These are phyloP conservation scores for Lactarius indigo DNA, from an alignment of 768 basidiomycete genomes.

Conservation along the genomic window DNA sequence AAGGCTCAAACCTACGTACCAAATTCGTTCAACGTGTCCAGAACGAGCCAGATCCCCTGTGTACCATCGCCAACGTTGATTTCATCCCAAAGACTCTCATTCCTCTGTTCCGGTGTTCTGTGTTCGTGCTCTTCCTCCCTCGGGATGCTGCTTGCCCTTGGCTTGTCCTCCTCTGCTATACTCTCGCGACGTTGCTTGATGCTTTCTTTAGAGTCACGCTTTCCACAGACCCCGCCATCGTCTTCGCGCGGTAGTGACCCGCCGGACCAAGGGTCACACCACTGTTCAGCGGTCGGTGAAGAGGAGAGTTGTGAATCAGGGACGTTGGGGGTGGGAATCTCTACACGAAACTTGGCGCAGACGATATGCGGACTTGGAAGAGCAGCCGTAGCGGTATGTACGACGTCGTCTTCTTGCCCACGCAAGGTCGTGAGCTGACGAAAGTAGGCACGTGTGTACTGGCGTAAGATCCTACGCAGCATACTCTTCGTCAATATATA, in stretches of 20 bases:
- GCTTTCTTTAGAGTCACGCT: constrained; percentile 25
- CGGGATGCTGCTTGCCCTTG: not conserved
- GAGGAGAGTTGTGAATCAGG: not conserved
- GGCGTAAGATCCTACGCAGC: constrained; percentile 19
- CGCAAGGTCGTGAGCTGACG: constrained; percentile 20
- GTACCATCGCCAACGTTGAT: constrained; percentile 16
- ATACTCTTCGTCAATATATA: not conserved
- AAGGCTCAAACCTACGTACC: constrained; percentile 10
- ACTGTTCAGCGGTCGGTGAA: constrained; percentile 10
- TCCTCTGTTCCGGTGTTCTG: constrained; percentile 6
- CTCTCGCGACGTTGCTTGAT: constrained; percentile 5
- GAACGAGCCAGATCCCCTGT: constrained; percentile 25
- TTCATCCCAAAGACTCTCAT: constrained; percentile 14
- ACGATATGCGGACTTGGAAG: constrained; percentile 20
- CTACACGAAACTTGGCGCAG: constrained; percentile 22
- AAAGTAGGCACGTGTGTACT: constrained; percentile 23
- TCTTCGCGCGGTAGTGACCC: constrained; percentile 16
- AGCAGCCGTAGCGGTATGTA: constrained; percentile 1
- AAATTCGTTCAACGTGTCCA: constrained; percentile 20
- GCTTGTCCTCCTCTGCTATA: not conserved
- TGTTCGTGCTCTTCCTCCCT: constrained; percentile 15
- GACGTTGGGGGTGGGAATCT: not conserved
- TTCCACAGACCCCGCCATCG: constrained; percentile 8
- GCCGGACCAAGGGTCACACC: constrained; percentile 25
- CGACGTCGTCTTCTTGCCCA: constrained; percentile 21